Evolutionary conservation across 768 basidiomycete species (phyloP).

Genomic region (Sistotremastrum niveocremeum): DNA sequence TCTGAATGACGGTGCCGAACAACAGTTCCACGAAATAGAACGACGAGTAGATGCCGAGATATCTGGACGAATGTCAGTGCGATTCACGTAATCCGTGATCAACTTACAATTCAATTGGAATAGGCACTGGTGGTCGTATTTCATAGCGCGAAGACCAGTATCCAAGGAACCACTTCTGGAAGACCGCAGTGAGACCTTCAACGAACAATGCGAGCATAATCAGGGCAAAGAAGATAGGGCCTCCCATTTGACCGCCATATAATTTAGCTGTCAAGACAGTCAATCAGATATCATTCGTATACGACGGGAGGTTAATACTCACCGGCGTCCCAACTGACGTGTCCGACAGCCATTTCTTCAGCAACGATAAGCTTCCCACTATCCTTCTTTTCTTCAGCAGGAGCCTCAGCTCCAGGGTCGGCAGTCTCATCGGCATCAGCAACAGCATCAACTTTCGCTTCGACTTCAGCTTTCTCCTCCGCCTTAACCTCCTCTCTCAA

Average conservation of each 20-base stretch:
- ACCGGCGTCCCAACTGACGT: constrained; percentile 39
- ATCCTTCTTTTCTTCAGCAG: constrained; percentile 5
- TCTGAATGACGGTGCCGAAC: constrained; percentile 2
- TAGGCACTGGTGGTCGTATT: not conserved
- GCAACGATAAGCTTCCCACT: constrained; percentile 50
- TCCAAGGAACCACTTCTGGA: no score
- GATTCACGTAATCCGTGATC: no score
- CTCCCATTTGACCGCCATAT: not conserved
- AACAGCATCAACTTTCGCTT: constrained; percentile 8
- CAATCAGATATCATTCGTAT: constrained; percentile 1
- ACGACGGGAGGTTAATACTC: not conserved
- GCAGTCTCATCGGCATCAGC: not conserved
- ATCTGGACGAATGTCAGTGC: not conserved
- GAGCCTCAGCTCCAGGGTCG: constrained; percentile 5
- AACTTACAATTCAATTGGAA: not conserved
- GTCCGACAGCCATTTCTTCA: constrained; percentile 50
- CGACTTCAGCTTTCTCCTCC: constrained; percentile 7
- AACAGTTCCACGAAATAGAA: not conserved
- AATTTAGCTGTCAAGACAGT: constrained; percentile 7
- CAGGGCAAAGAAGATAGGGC: not conserved
- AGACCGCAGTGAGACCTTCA: not conserved
- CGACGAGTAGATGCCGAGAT: not conserved
- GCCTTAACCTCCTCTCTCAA: not conserved
- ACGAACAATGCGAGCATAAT: not conserved
- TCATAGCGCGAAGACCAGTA: no score